Base-by-base conservation (phyloP, 768 basidiomycete genomes). In the Agrocybe chaxingu region DNA sequence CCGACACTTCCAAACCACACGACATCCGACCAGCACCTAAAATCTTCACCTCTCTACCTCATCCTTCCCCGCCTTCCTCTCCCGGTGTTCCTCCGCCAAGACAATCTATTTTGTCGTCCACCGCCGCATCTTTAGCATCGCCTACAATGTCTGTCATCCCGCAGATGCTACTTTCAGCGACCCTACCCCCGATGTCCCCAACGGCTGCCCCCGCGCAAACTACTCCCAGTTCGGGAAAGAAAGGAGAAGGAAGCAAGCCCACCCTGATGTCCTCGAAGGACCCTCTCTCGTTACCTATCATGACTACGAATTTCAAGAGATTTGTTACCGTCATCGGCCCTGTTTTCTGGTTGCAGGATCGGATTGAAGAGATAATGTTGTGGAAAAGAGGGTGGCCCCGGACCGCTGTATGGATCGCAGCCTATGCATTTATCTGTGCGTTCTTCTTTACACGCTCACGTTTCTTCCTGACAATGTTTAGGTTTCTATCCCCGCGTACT, bases 261-360 rank as follows among this genome's bases (percentile, higher is more conserved):
- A 67, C 68, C 2, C 66, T 88, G 29, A 59, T 89, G 10, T 81
- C 80, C 12, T 79, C 78, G 1, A 71, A 73, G 29, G 87, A 88
- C 57, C 80, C 89, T 0, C 75, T 96, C 4, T 90, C 89, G 1
- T 70, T 96, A 3, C 87, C 84, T 0, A 82, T 84, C 24, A 87
- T 85, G 55, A 84, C 88, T 1, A 79, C 75, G 56, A 92, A 93
- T 62, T 94, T 94, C 61, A 79, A 85, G 54, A 73, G 90, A 18
- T 95, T 96, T 52, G 79, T 94, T 3, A 77, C 82, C 5, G 84
- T 77, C 57, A 74, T 82, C 3, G 89, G 90, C 0, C 86, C 89
- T 0, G 69, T 93, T 6, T 96, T 95, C 60, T 96, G 92, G 93
- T 55, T 95, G 13, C 90, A 91, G 67, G 93, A 97, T 62, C 70